Evolutionary conservation across 2,329 filamentous ascomycete genomes (phyloP).

Genomic region (Sphaerulina musiva): DNA sequence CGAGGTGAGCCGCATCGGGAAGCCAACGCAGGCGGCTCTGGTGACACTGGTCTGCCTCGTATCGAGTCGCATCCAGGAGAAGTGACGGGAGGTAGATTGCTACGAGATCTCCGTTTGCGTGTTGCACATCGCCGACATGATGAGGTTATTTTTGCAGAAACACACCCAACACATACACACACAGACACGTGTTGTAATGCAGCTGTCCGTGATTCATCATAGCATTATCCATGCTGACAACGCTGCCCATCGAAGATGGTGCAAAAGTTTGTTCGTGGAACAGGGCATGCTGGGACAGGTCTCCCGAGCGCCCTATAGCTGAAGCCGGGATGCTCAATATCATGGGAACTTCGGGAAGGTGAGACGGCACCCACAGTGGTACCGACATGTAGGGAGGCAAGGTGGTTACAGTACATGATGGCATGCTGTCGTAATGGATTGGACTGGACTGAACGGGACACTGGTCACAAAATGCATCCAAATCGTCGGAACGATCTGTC

Average conservation of each 20-base stretch:
- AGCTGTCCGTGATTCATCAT: not conserved
- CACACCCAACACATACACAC: not conserved
- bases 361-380: not conserved
- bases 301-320: not conserved
- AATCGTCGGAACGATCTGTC: constrained; percentile 6
- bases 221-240: constrained; percentile 6
- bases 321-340: not conserved
- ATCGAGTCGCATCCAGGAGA: no score
- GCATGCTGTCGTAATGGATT: not conserved
- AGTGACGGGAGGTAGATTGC: no score
- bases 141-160: not conserved
- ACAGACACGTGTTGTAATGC: constrained; percentile 2
- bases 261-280: constrained; percentile 9
- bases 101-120: no score
- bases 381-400: no score
- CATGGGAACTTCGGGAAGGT: not conserved
- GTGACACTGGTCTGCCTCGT: no score
- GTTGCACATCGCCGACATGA: no score
- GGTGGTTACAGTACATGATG: not conserved
- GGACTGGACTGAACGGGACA: not conserved
- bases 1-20: not conserved
- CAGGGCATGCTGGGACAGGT: not conserved
- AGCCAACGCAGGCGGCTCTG: no score
- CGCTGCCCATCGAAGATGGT: constrained; percentile 13
- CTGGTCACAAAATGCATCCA: not conserved